Percentiles rank a stretch among this genome's conserved stretches.
Evolutionary conservation across 1,139 yeast species (phyloP).

Genomic region (Schwanniomyces etchellsii): DNA sequence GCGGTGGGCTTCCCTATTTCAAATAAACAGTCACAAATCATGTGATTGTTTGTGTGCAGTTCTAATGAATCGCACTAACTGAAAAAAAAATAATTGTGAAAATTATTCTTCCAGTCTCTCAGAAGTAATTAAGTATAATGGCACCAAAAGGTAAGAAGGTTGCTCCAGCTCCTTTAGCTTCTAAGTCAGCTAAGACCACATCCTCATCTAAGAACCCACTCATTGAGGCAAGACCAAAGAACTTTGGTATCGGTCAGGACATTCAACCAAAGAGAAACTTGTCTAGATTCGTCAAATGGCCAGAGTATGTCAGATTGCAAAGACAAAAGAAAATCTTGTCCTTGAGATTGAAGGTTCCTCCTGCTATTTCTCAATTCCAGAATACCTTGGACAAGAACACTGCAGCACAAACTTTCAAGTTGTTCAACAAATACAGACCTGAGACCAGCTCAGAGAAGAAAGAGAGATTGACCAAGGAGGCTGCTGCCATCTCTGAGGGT

Average conservation of each 20-base stretch:
- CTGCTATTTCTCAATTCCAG: conserved; percentile 88
- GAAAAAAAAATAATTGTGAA: not conserved
- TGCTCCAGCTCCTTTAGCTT: conserved; percentile 84
- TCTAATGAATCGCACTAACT: not conserved
- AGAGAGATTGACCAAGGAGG: conserved; percentile 92
- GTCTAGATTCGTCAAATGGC: conserved; percentile 97
- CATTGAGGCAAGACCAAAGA: conserved; percentile 82
- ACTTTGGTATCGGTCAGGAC: conserved; percentile 94
- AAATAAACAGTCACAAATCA: not conserved
- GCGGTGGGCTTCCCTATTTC: too few species aligned
- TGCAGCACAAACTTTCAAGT: conserved; percentile 87
- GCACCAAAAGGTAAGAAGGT: conserved; percentile 68
- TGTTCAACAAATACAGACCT: conserved; percentile 94
- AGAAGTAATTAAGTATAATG: conserved; percentile 19
- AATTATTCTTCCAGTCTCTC: not conserved
- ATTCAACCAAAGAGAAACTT: conserved; percentile 95
- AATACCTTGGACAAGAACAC: conserved; percentile 91
- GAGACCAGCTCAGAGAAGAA: conserved; percentile 90
- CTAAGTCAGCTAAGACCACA: conserved; percentile 36
- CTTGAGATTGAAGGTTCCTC: conserved; percentile 91
- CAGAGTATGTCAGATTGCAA: conserved; percentile 87
- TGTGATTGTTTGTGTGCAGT: not conserved
- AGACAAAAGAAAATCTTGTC: conserved; percentile 90
- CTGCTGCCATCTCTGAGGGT: conserved; percentile 93
- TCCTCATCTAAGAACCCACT: conserved; percentile 66